Conservation (phyloP, 2,329 filamentous ascomycete species). For the Hirsutella thompsonii region DNA sequence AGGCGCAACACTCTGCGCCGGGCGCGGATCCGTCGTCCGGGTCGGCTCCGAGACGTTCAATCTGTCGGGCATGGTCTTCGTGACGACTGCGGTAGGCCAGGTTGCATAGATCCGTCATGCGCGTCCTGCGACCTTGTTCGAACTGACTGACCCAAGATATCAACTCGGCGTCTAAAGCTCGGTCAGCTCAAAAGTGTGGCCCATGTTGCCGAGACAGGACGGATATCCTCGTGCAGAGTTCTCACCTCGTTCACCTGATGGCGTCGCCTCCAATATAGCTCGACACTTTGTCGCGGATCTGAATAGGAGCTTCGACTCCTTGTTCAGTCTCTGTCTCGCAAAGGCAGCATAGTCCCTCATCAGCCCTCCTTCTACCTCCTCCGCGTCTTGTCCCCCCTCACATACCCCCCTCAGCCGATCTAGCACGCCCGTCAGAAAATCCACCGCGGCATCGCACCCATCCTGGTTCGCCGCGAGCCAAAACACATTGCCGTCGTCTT, state of each 20-base stretch:
- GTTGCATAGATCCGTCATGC: not conserved
- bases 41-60: constrained; percentile 6
- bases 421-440: constrained; percentile 18
- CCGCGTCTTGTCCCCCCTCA: not conserved
- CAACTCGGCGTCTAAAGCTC: not conserved
- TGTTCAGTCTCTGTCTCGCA: constrained; percentile 9
- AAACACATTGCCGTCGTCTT: constrained; percentile 18
- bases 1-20: not conserved
- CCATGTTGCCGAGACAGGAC: no score
- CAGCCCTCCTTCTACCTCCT: not conserved
- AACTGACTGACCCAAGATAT: not conserved
- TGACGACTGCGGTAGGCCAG: constrained; percentile 7
- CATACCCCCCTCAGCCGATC: not conserved
- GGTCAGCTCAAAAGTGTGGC: not conserved
- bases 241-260: not conserved
- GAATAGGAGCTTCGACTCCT: constrained; percentile 9
- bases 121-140: not conserved
- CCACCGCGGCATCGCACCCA: constrained; percentile 8
- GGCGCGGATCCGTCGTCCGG: not conserved
- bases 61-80: constrained; percentile 7
- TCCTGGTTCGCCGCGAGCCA: constrained; percentile 29
- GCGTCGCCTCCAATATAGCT: not conserved
- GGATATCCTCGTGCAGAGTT: not conserved
- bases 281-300: not conserved
- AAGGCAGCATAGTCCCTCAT: constrained; percentile 8